These are phyloP conservation scores for Nepenthes mirabilis DNA, from an alignment of 148 eudicot species.

Conservation along the genomic window DNA sequence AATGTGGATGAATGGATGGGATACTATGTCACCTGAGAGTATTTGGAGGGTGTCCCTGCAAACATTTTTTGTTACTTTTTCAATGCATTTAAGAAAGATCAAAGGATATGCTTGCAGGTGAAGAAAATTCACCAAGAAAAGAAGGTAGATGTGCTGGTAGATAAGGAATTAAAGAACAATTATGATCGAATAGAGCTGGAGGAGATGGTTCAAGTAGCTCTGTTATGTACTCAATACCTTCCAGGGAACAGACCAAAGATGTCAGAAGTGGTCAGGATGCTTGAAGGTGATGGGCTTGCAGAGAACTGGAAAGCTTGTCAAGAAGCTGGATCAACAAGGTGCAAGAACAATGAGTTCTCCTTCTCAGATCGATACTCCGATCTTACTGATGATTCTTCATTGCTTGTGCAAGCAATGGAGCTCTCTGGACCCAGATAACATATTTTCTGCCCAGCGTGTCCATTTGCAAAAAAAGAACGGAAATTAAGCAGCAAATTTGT, in stretches of 20 bases:
- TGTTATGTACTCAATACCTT: constrained; percentile 51
- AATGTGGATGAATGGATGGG: no score
- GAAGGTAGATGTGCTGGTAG: constrained; percentile 50
- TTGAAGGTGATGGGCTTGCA: constrained; percentile 70
- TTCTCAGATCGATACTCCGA: constrained; percentile 58
- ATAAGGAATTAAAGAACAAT: constrained; percentile 38
- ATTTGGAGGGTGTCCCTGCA: no score
- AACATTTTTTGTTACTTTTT: no score
- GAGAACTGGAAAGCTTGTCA: constrained; percentile 80
- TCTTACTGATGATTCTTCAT: constrained; percentile 58
- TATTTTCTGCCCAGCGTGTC: background rate
- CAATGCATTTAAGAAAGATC: no score
- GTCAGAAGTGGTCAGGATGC: constrained; percentile 73
- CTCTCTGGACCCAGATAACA: constrained; percentile 66
- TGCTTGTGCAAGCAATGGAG: constrained; percentile 65
- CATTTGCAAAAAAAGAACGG: background rate
- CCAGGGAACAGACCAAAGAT: constrained; percentile 59
- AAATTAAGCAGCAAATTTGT: no score
- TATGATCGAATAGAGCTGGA: constrained; percentile 53
- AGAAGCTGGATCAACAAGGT: constrained; percentile 38
- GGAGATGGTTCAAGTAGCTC: constrained; percentile 56
- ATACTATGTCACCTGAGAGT: no score
- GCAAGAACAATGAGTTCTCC: constrained; percentile 32
- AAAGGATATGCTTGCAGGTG: constrained; percentile 22
- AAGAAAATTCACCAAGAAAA: constrained; percentile 56